These are phyloP conservation scores for Keithomyces neogunnii DNA, from an alignment of 2,329 filamentous ascomycete species.

Conservation along the genomic window DNA sequence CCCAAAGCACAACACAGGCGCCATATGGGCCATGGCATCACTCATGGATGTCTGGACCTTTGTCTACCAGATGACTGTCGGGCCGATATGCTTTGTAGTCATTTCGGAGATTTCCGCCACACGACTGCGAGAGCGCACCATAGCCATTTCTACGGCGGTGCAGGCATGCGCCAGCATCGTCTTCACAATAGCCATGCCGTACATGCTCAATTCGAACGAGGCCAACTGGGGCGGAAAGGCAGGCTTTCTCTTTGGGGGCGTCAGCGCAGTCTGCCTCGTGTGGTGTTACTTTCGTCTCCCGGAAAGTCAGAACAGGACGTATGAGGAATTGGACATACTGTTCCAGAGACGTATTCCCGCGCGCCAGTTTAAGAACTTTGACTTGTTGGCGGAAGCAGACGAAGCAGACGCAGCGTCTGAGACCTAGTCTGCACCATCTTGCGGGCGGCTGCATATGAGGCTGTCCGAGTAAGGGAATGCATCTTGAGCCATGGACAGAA, in stretches of 20 bases:
- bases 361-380: slow-evolving; percentile 11
- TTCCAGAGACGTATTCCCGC: slow-evolving; percentile 14
- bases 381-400: slow-evolving; percentile 10
- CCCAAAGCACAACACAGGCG: slow-evolving; percentile 19
- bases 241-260: slow-evolving; percentile 20
- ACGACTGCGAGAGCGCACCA: slow-evolving; percentile 22
- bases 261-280: slow-evolving; percentile 14
- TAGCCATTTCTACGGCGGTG: slow-evolving; percentile 20
- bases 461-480: too few relatives aligned
- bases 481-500: too few relatives aligned
- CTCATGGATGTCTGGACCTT: slow-evolving; percentile 34
- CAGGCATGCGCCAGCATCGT: slow-evolving; percentile 16
- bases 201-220: slow-evolving; percentile 22
- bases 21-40: slow-evolving; percentile 28
- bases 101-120: slow-evolving; percentile 30
- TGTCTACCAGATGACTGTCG: slow-evolving; percentile 31
- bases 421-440: too few relatives aligned
- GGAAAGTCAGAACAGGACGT: slow-evolving; percentile 19
- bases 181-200: slow-evolving; percentile 19
- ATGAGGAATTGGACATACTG: slow-evolving; percentile 23
- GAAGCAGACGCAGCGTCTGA: too few relatives aligned
- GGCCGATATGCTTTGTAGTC: slow-evolving; percentile 33
- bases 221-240: slow-evolving; percentile 24
- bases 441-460: too few relatives aligned
- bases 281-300: slow-evolving; percentile 21